Evolutionary conservation across 225 moss, liverwort and hornwort species (phyloP).

Genomic region (Physcomitrellopsis africana): DNA sequence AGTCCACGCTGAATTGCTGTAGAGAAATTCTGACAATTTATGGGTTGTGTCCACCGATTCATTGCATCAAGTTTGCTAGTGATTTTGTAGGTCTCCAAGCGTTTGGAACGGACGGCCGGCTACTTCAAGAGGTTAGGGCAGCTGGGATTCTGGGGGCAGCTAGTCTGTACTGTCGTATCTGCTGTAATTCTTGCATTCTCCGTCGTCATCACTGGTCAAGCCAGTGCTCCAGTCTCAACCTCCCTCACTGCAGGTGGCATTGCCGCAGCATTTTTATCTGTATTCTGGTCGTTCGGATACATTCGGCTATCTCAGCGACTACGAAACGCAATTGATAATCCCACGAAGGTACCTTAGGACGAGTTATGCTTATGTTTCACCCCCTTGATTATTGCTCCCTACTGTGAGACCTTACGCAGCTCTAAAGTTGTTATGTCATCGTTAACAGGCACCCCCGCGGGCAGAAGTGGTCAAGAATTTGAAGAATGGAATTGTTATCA

Average conservation of each 20-base stretch:
- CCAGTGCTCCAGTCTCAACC: conserved; percentile 86
- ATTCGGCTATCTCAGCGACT: conserved; percentile 78
- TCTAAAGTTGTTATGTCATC: neutral
- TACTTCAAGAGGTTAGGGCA: conserved; percentile 91
- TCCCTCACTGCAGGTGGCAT: conserved; percentile 93
- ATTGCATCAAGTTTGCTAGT: neutral
- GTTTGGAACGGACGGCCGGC: conserved; percentile 89
- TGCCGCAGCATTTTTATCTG: conserved; percentile 87
- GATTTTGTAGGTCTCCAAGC: conserved; percentile 80
- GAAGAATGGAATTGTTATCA: conserved; percentile 89
- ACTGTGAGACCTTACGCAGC: neutral
- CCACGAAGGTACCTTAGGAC: conserved; percentile 63
- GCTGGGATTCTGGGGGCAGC: conserved; percentile 95
- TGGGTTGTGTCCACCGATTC: neutral
- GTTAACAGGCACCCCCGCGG: conserved; percentile 79
- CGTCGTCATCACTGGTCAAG: conserved; percentile 77
- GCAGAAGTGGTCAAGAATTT: conserved; percentile 95
- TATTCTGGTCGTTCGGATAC: conserved; percentile 96
- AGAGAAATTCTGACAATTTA: conserved; percentile 8
- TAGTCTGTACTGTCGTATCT: conserved; percentile 82
- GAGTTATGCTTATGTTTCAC: neutral
- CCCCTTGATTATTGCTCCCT: neutral
- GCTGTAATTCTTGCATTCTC: conserved; percentile 93
- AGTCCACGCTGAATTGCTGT: neutral
- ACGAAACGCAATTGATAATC: conserved; percentile 76